These are phyloP conservation scores for Poteriospumella lacustris DNA, from an alignment of 108 stramenopile genomes.

Conservation along the genomic window DNA sequence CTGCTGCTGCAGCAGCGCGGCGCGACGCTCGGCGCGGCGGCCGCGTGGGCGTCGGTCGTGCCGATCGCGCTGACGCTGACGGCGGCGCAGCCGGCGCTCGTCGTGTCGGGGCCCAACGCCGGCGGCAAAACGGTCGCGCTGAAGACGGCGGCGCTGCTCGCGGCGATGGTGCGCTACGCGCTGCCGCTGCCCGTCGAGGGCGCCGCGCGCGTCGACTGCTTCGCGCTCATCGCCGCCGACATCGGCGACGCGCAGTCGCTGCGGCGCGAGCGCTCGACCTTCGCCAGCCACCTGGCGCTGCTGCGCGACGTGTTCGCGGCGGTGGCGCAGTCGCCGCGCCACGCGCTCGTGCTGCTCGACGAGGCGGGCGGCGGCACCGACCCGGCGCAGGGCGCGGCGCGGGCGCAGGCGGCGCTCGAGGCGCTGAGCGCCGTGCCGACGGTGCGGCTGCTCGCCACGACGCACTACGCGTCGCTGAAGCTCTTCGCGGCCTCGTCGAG, in stretches of 20 bases:
- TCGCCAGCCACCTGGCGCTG: conserved; percentile 82
- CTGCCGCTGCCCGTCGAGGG: conserved; percentile 70
- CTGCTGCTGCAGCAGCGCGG: no score
- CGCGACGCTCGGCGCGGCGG: no score
- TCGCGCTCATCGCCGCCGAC: conserved; percentile 77
- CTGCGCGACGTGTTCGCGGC: conserved; percentile 61
- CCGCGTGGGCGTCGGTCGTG: no score
- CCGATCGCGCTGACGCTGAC: no score
- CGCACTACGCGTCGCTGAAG: conserved; percentile 83
- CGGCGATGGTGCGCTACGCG: conserved; percentile 75
- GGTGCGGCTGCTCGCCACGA: conserved; percentile 79
- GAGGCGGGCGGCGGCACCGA: conserved; percentile 88
- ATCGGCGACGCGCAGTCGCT: conserved; percentile 89
- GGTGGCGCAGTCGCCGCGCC: conserved; percentile 4
- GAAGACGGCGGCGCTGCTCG: conserved; percentile 78
- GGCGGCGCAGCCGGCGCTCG: conserved; percentile 68
- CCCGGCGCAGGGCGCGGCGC: conserved; percentile 84
- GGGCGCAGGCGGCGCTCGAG: conserved; percentile 85
- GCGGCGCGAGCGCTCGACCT: conserved; percentile 82
- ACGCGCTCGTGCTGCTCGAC: conserved; percentile 77
- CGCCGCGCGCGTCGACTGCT: conserved; percentile 70
- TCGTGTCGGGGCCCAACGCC: conserved; percentile 81
- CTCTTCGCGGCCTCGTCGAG: no score
- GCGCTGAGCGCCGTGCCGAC: conserved; percentile 69
- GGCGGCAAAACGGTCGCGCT: conserved; percentile 88